Evolutionary conservation across 805 yeast species (phyloP), one percentile per base, ranked within the genome.

Genomic region (Pichia manshurica): DNA sequence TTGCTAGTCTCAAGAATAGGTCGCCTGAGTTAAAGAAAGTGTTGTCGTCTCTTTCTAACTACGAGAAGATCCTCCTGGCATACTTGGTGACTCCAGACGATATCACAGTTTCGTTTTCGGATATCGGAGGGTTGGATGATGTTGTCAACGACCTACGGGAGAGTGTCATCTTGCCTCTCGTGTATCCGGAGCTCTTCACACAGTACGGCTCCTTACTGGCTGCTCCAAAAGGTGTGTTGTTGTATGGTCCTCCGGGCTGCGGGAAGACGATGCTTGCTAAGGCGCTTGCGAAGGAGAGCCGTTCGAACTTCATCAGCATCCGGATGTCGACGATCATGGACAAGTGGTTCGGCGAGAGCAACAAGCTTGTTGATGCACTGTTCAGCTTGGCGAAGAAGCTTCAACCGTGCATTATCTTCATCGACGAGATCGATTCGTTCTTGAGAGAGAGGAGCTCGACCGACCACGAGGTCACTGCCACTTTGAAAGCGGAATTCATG

Each of bases 201-300:
- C 81, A 78, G 45, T 86, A 84, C 55, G 80, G 87, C 45, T 53
- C 67, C 19, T 71, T 91, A 45, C 70, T 91, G 22, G 87, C 85
- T 59, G 91, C 96, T 1, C 99, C 99, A 2, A 89, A 87, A 60
- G 99, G 99, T 36, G 97, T 91, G 3, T 68, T 91, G 32, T 73
- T 90, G 42, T 82, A 87, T 61, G 98, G 98, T 0, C 97, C 98
- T 3, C 98, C 98, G 0, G 98, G 98, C 0, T 91, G 97, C 65
- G 98, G 98, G 47, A 91, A 91, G 67, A 91, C 98, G 3, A 87
- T 91, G 96, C 71, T 91, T 56, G 98, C 97, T 9, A 91, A 90
- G 65, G 97, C 97, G 0, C 75, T 91, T 34, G 98, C 98, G 1
- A 77, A 80, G 47, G 96, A 90, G 64, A 82, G 95, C 55, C 88